phyloP scores from a whole-genome alignment of 805 yeast species.

The Candida coquimbonensis region DNA sequence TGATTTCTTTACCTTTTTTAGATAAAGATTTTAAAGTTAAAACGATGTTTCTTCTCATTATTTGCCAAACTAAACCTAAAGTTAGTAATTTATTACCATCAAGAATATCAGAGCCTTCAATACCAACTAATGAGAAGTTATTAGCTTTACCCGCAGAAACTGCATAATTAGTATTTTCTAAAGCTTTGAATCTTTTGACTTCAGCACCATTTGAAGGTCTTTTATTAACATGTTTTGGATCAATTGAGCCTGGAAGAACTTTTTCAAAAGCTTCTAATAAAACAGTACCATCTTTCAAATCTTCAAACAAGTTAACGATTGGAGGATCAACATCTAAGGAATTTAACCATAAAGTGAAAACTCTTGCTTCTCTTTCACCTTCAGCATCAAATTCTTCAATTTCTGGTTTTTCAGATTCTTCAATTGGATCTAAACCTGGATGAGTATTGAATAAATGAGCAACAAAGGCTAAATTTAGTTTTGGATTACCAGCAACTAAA shows the following conservation, averaged over 20 bases:
- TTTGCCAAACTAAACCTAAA: constrained; percentile 94
- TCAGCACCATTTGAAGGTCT: constrained; percentile 72
- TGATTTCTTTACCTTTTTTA: constrained; percentile 58
- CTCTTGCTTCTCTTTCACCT: constrained; percentile 99
- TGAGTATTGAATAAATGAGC: constrained; percentile 95
- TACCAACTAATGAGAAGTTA: constrained; percentile 91
- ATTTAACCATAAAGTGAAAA: constrained; percentile 95
- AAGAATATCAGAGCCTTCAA: constrained; percentile 94
- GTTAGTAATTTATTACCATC: constrained; percentile 89
- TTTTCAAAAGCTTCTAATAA: constrained; percentile 91
- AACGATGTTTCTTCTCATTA: constrained; percentile 93
- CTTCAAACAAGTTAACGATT: constrained; percentile 85
- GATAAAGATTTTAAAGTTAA: constrained; percentile 72
- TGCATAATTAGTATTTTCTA: constrained; percentile 97
- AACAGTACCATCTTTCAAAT: constrained; percentile 85
- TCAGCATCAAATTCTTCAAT: constrained; percentile 98
- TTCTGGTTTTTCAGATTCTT: constrained; percentile 84
- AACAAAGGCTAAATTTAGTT: constrained; percentile 92
- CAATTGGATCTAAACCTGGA: constrained; percentile 95
- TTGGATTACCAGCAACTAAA: constrained; percentile 92
- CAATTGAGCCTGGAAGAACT: constrained; percentile 89
- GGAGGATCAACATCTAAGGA: constrained; percentile 95
- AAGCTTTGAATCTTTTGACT: constrained; percentile 84
- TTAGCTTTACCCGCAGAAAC: constrained; percentile 92
- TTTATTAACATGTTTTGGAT: constrained; percentile 73